Evolutionary conservation across 1,139 yeast species (phyloP).

Genomic region (Suhomyces guaymorum): DNA sequence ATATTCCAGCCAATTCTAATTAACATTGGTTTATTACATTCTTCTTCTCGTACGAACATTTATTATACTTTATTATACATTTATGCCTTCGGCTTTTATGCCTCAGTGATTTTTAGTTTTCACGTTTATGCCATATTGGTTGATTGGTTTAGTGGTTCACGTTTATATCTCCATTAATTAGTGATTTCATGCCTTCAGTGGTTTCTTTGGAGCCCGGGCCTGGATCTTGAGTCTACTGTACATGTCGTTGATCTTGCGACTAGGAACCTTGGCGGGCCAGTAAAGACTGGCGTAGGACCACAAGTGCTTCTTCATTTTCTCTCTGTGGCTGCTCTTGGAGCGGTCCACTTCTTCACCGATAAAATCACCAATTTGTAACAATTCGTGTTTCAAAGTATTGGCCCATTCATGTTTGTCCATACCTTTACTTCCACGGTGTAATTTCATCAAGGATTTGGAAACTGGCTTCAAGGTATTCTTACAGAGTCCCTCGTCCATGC

Average conservation of each 20-base stretch:
- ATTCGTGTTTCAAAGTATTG: slow-evolving; percentile 65
- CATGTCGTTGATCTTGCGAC: slow-evolving; percentile 80
- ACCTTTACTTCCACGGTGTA: slow-evolving; percentile 80
- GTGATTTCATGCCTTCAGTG: not conserved
- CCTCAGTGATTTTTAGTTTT: no score
- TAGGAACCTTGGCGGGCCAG: slow-evolving; percentile 93
- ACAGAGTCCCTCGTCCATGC: slow-evolving; percentile 79
- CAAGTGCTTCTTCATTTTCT: slow-evolving; percentile 59
- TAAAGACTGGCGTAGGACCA: slow-evolving; percentile 91
- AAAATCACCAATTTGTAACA: slow-evolving; percentile 77
- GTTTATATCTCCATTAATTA: not conserved
- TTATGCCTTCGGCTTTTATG: no score
- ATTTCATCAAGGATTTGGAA: slow-evolving; percentile 66
- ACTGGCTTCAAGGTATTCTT: slow-evolving; percentile 70
- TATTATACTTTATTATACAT: no score
- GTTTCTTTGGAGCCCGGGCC: slow-evolving; percentile 10
- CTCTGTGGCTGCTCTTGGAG: slow-evolving; percentile 17
- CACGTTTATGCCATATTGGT: no score
- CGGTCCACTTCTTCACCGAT: slow-evolving; percentile 31
- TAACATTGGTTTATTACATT: no score
- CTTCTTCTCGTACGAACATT: no score
- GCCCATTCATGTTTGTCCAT: slow-evolving; percentile 88
- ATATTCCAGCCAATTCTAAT: no score
- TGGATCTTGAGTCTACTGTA: slow-evolving; percentile 59
- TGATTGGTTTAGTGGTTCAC: no score